Base-by-base conservation (phyloP, 73 alveolate species). In the Paramecium primaurelia region DNA sequence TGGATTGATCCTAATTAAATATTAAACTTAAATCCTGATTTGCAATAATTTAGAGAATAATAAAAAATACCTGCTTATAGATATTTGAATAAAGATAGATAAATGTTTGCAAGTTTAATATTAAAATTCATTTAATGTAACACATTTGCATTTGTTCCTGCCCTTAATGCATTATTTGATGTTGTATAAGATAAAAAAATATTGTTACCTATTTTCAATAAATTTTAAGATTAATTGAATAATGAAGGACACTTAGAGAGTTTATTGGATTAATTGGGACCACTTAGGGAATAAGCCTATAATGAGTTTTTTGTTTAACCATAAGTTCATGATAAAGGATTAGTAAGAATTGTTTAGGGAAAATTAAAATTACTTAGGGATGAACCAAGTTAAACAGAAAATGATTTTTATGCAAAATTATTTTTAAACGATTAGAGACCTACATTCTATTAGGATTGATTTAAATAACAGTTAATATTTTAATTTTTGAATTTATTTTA, bases 1-100 rank as follows among this genome's bases (percentile, higher is more conserved):
- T 73, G 87, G 87, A 36, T 73, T 73, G 87, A 73, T 73, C 87
- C 87, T 9, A 73, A 73, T 73, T 34, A 73, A 36, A 38, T 73
- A 4, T 16, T 73, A 73, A 28, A 64, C 30, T 14, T 64, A 12
- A 20, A 40, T 34, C 60, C 87, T 18, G 58, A 20, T 4, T 18
- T 44, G 4, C 26, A 73, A 40, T 16, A 73, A 32, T 73, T 73
- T 40, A 73, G 59, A 73, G 59, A 73, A 36, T 32, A 37, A 16
- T 8, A 73, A 16, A 34, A 25, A 8, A 73, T 18, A 1, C 59
- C 59, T 34, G 59, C 87, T 37, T 73, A 73, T 36, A 73, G 60
- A 36, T 73, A 30, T 73, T 73, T 73, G 40, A 36, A 73, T 73
- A 40, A 38, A 14, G 87, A 73, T 73, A 32, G 87, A 12, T 38